Conservation (phyloP, 75 land plant genomes). For the Adiantum capillusveneris region DNA sequence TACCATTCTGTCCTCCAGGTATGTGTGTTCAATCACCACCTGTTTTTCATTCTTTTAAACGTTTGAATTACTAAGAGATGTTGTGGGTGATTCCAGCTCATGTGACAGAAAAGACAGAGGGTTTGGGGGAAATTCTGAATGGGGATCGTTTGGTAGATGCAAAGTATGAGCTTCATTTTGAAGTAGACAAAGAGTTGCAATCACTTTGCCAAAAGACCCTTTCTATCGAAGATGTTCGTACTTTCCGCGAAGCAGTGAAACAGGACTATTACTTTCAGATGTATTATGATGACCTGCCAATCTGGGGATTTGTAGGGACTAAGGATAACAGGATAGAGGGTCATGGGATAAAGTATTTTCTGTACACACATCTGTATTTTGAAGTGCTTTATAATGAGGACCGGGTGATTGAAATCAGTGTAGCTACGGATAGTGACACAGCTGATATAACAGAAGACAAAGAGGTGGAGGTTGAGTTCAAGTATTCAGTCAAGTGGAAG, state of each 20-base stretch:
- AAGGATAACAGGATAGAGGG: too few species aligned
- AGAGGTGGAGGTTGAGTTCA: slow-evolving; percentile 51
- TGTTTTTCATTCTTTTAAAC: too few species aligned
- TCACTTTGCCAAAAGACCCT: slow-evolving; percentile 50
- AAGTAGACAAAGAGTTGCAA: slow-evolving; percentile 33
- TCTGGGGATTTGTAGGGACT: slow-evolving; percentile 90
- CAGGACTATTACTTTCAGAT: slow-evolving; percentile 90
- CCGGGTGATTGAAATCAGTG: slow-evolving; percentile 73
- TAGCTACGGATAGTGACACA: slow-evolving; percentile 40
- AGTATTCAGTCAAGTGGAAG: slow-evolving; percentile 66
- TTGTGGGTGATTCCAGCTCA: slow-evolving; percentile 27
- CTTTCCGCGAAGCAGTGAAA: slow-evolving; percentile 57
- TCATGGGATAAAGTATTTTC: slow-evolving; percentile 32
- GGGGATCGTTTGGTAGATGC: slow-evolving; percentile 79
- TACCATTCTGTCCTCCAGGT: slow-evolving; percentile 87
- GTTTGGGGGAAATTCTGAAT: slow-evolving; percentile 84
- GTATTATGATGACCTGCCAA: slow-evolving; percentile 91
- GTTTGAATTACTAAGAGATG: background rate
- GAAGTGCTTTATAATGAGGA: slow-evolving; percentile 54
- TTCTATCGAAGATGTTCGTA: slow-evolving; percentile 27
- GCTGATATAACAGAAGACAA: slow-evolving; percentile 63
- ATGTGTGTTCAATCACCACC: too few species aligned
- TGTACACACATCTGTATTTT: slow-evolving; percentile 70
- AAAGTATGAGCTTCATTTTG: slow-evolving; percentile 55
- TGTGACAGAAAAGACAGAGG: slow-evolving; percentile 43